Evolutionary conservation across 177 flowering plant genomes (phyloP), one percentile per base, ranked within the genome.

Genomic region (Vitis hybrid): DNA sequence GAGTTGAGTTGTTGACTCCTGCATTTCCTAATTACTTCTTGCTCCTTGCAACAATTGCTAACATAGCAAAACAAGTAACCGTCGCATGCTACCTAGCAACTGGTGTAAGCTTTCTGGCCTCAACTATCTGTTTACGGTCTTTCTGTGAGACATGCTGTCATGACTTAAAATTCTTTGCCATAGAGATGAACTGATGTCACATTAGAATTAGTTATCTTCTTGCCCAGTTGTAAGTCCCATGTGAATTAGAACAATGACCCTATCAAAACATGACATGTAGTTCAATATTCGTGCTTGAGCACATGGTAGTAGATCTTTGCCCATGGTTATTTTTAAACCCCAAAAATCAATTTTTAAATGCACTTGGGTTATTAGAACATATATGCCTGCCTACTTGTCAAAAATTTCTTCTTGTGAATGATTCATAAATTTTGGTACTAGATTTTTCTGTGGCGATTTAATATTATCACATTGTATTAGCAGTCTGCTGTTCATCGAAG

Each of bases 401-500:
- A 4, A 1, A 45, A 63, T 45, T 18, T 23, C 21, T 32, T 49
- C 21, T 34, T 61, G 60, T 64, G 50, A 64, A 19, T 2, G 60
- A 40, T 40, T 40, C 45, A 4, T 40, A 40, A 40, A 32, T 58
- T 66, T 60, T 45, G n/a, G 19, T 14, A 8, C 6, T 26, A 34
- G 30, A 40, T 50, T 54, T 23, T 18, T 52, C 3, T 66, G 52
- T 73, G 67, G 52, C 34, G 49, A 59, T 51, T 63, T 81, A 55
- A 75, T 48, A n/a, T 63, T 71, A 17, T 70, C 40, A 45, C 58
- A 62, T 52, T 69, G 50, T 65, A 11, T 77, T 56, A 17, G 26
- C 88, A 94, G 98, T 81, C 97, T 64, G 88, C 98, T 60, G 89
- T 94, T 75, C 94, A 94, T 79, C 83, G 91, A 76, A 91, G 97